phyloP scores from a whole-genome alignment of 2,329 filamentous ascomycete genomes.

The Diaporthe australafricana region DNA sequence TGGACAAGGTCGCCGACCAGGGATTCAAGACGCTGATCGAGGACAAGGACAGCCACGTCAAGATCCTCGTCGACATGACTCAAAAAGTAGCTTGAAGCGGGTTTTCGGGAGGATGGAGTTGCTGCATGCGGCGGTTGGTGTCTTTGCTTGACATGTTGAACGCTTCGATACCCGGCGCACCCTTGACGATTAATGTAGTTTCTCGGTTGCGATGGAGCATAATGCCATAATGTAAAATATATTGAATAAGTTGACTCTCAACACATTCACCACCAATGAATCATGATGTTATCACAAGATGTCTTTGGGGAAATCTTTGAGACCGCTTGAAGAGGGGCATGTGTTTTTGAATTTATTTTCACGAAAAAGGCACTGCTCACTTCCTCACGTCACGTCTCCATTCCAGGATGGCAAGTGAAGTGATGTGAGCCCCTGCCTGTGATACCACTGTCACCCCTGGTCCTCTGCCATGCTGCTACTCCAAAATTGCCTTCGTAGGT shows the following conservation, averaged over 20 bases:
- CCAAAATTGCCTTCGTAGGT: slow-evolving; percentile 28
- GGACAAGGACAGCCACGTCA: slow-evolving; percentile 67
- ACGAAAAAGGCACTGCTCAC: not conserved
- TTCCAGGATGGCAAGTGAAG: not conserved
- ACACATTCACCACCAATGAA: not conserved
- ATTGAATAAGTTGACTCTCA: not conserved
- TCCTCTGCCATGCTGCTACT: not conserved
- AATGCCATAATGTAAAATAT: slow-evolving; percentile 1
- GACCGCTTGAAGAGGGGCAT: not conserved
- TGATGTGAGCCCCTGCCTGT: not conserved
- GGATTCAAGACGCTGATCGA: slow-evolving; percentile 64
- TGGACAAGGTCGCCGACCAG: slow-evolving; percentile 61
- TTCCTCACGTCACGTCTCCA: too few species aligned
- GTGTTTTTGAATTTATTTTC: not conserved
- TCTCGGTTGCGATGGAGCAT: not conserved
- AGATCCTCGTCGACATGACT: slow-evolving; percentile 59
- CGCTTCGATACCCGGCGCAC: slow-evolving; percentile 31
- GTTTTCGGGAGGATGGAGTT: not conserved
- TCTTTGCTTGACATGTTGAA: slow-evolving; percentile 22
- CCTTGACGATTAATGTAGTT: not conserved
- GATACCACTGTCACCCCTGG: not conserved
- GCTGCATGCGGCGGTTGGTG: not conserved
- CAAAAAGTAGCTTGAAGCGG: slow-evolving; percentile 22
- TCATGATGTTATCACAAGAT: not conserved
- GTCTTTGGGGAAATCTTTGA: not conserved